Base-by-base conservation (phyloP, 495 filamentous ascomycete genomes). In the Aspergillus cavernicola region DNA sequence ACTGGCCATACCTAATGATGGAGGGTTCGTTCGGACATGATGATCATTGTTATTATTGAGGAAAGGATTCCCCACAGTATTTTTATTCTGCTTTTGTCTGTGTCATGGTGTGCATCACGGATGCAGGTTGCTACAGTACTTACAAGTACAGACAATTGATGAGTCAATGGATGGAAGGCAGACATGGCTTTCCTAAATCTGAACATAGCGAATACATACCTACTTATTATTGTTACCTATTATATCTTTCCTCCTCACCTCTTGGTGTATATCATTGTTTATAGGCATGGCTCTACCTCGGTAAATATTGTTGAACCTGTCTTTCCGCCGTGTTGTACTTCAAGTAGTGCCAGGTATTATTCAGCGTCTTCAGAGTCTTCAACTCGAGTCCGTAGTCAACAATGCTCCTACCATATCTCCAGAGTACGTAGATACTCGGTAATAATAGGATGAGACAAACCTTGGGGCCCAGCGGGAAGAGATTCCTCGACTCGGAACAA, bases 11-110 rank as follows among this genome's bases (percentile, higher is more conserved):
- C 19, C 31, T 47, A 47, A 47, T 47, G 44, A 47, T n/a, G 16
- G 43, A 4, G 38, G 12, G 31, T 47, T 32, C 31, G 31, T 6
- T 23, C 11, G 29, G 44, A 36, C 31, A 33, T 46, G 31, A 47
- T 47, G 44, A 47, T 36, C n/a, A 47, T 47, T 47, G 18, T 20
- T 47, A 47, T 23, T 36, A 31, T 23, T 28, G 4, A 28, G 4
- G 24, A 28, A 11, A 13, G 29, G 8, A 29, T 13, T 46, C 28
- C 15, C 11, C 42, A 31, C 10, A 4, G 16, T 46, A 46, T 46
- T 13, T 20, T 28, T 46, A 22, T 46, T 33, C 13, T 26, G 16
- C 15, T 33, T 11, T 4, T n/a, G 9, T 46, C 20, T 31, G n/a
- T n/a, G n/a, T 31, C 23, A 19, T 31, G n/a, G 41, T 23, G 24